Conservation (phyloP, 345 rosid species). For the Excoecaria agallocha region DNA sequence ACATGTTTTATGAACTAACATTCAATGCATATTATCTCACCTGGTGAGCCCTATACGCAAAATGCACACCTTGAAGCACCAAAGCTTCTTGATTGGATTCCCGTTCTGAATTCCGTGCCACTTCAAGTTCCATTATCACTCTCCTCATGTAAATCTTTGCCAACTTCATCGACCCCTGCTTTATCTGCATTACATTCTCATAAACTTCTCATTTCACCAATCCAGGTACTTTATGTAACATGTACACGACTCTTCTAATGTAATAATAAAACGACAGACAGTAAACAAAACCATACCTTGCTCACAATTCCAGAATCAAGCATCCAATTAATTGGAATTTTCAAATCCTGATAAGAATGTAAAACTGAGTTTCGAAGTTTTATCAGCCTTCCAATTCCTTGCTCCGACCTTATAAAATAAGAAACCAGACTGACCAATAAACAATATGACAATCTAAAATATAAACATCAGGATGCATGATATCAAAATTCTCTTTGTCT, state of each 20-base stretch:
- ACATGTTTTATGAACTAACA: no score
- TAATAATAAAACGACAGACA: neutral
- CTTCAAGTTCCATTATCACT: conserved; percentile 68
- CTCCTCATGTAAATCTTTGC: conserved; percentile 76
- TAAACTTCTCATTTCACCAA: neutral
- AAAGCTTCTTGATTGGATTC: conserved; percentile 70
- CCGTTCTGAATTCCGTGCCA: conserved; percentile 48
- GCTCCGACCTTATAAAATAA: conserved; percentile 55
- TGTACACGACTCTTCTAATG: no score
- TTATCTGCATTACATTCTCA: conserved; percentile 50
- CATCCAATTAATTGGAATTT: conserved; percentile 87
- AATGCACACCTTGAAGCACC: conserved; percentile 77
- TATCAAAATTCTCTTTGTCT: neutral
- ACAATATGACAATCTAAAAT: neutral
- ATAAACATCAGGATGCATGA: neutral
- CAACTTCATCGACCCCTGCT: conserved; percentile 64
- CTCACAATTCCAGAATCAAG: conserved; percentile 70
- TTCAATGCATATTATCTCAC: conserved; percentile 22
- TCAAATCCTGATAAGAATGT: conserved; percentile 57
- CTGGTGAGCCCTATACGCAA: conserved; percentile 81
- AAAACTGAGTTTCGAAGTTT: conserved; percentile 56
- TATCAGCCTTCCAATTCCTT: conserved; percentile 54
- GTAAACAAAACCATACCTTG: conserved; percentile 38
- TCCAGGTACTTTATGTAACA: neutral
- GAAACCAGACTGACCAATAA: conserved; percentile 15